Base-by-base conservation (phyloP, 768 basidiomycete species). In the Lyophyllum decastes region DNA sequence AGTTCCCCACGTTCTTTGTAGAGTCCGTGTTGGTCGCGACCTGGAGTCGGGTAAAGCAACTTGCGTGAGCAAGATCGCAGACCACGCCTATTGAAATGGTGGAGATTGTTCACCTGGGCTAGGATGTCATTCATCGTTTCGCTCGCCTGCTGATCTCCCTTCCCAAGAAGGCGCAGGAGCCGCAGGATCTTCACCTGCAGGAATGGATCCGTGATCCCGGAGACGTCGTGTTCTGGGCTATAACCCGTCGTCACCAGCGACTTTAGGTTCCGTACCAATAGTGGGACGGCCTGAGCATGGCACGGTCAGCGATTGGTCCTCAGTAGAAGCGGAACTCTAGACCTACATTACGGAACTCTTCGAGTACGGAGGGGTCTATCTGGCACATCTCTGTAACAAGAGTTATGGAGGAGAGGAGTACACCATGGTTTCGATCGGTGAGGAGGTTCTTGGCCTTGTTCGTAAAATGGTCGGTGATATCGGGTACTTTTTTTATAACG, bases 11-110 rank as follows among this genome's bases (percentile, higher is more conserved):
- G 67, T 98, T 99, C 76, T 99, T 99, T 6, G 91, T 87, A 4
- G 91, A 90, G 66, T 99, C 97, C 0, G 97, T 99, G 71, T 98
- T 99, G 1, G 97, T 98, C n/a, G 97, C 97, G 33, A 99, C 95
- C 91, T 95, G 67, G 19, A 40, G 16, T 26, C 10, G 49, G 40
- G 44, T 12, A 49, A 12, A 46, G 57, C 45, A 21, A 50, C 21
- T 49, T 26, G 30, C 33, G 34, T 49, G 19, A 53, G 34, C 40
- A 40, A 44, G 30, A 17, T 61, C n/a, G 45, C 61, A 25, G 21
- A 6, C 43, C 54, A 47, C n/a, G 14, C 33, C 11, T 8, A 40
- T 14, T 27, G 41, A 21, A 27, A 27, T 12, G 10, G 19, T 27
- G 22, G 14, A 11, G 48, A 21, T 58, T 41, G 5, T 76, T 55